These are phyloP conservation scores for Glaciozyma antarctica DNA, from an alignment of 768 basidiomycete genomes.

Conservation along the genomic window DNA sequence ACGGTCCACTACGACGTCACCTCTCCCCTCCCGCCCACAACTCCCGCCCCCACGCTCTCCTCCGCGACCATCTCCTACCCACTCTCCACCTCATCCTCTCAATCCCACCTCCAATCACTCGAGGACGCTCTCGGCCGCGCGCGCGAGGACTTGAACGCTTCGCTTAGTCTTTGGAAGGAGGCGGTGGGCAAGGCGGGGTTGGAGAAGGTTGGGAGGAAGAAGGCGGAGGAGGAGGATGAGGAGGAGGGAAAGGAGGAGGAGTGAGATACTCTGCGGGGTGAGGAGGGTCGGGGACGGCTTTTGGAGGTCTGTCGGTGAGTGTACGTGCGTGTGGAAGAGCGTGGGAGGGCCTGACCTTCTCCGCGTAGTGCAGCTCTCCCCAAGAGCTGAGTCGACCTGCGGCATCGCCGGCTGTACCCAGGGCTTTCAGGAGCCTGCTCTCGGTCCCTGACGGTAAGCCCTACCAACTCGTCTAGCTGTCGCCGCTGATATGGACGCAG, in stretches of 20 bases:
- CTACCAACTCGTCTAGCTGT: too few species aligned
- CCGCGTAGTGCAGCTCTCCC: too few species aligned
- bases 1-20: neutral
- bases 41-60: neutral
- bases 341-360: too few species aligned
- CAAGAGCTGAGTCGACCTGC: too few species aligned
- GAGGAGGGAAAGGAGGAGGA: neutral
- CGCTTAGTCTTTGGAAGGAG: conserved; percentile 24
- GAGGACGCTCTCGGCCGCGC: conserved; percentile 15
- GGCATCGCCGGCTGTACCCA: too few species aligned
- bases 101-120: conserved; percentile 20
- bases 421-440: too few species aligned
- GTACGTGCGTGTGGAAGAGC: too few species aligned
- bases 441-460: too few species aligned
- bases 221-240: neutral
- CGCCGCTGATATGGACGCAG: too few species aligned
- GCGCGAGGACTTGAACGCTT: conserved; percentile 8
- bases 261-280: too few species aligned
- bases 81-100: conserved; percentile 5
- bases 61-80: neutral
- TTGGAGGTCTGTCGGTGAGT: too few species aligned
- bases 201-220: conserved; percentile 6
- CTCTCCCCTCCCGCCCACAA: neutral
- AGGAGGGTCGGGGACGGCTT: too few species aligned
- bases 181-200: conserved; percentile 14